Evolutionary conservation across 441 rosid genomes (phyloP), one percentile per base, ranked within the genome.

Genomic region (Erysimum cheiri): DNA sequence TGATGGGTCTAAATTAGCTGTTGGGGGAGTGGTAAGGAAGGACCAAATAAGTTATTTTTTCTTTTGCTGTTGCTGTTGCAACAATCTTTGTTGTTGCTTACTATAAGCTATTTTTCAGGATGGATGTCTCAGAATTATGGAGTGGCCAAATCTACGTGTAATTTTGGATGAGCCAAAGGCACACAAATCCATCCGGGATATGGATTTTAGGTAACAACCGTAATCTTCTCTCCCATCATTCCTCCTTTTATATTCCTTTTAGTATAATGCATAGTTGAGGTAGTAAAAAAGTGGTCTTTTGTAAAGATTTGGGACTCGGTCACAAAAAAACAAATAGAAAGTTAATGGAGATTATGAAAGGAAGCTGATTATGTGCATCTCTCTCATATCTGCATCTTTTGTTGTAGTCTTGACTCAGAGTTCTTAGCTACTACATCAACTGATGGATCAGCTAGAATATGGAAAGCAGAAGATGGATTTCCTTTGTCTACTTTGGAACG

Each of bases 401-500:
- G 26, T 80, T 78, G 60, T 80, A 92, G 98, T 85, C 83, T 95
- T 59, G 98, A 95, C 78, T 92, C 98, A 37, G 98, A 88, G 84
- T 92, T 81, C 79, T 79, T 92, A 83, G 98, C 89, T 46, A 84
- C 99, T 66, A 87, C 94, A 72, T 95, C 93, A 33, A 80, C 83
- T 67, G 99, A 92, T 85, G 99, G 98, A 77, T 84, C 94, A n/a
- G 98, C 88, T 66, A 92, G 98, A 85, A 82, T 95, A 84, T 95
- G 99, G 98, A 95, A 87, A 80, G 78, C 85, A 49, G 95, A 86
- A 69, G 94, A 90, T 80, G 97, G 98, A 58, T 75, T 82, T 53
- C 90, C 97, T 65, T 49, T 86, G 76, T 74, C 87, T 26, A 79
- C 92, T 75, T 82, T 95, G 80, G 75, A 90, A 71, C 96, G 94